Percentiles rank a stretch among this genome's conserved stretches.
Evolutionary conservation across 108 stramenopile genomes (phyloP).

Genomic region (Nitzschia inconspicua): DNA sequence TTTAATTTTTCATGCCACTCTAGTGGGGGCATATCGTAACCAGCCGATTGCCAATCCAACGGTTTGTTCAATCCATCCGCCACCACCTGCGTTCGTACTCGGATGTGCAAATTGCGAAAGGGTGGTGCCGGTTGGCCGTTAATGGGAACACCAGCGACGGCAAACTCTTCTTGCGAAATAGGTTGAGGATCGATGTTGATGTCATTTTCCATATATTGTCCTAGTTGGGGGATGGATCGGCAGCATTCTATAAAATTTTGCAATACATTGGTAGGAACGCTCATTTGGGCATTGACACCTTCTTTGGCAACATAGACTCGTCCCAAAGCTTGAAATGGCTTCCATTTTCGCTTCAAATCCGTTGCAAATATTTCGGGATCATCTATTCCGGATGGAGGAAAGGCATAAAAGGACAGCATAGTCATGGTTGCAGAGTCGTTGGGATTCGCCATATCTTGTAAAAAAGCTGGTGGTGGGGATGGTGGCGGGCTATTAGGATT

Average conservation of each 20-base stretch:
- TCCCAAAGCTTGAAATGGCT: conserved; percentile 85
- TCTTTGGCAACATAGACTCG: conserved; percentile 93
- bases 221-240: conserved; percentile 56
- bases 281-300: conserved; percentile 98
- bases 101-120: conserved; percentile 85
- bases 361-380: conserved; percentile 73
- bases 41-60: conserved; percentile 85
- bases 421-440: conserved; percentile 66
- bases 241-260: conserved; percentile 59
- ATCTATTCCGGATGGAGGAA: conserved; percentile 61
- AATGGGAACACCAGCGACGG: conserved; percentile 42
- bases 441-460: conserved; percentile 71
- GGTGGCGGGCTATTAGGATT: conserved; percentile 85
- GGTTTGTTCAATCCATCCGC: conserved; percentile 90
- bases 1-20: conserved; percentile 93
- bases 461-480: conserved; percentile 67
- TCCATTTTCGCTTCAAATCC: conserved; percentile 61
- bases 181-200: conserved; percentile 84
- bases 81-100: conserved; percentile 89
- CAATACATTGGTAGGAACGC: conserved; percentile 85
- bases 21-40: conserved; percentile 87
- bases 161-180: conserved; percentile 63
- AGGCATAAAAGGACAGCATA: conserved; percentile 87
- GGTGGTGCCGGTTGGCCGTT: conserved; percentile 63
- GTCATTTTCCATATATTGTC: conserved; percentile 84